Evolutionary conservation across 2,329 filamentous ascomycete genomes (phyloP).

Genomic region (Herpotrichia juniperi): DNA sequence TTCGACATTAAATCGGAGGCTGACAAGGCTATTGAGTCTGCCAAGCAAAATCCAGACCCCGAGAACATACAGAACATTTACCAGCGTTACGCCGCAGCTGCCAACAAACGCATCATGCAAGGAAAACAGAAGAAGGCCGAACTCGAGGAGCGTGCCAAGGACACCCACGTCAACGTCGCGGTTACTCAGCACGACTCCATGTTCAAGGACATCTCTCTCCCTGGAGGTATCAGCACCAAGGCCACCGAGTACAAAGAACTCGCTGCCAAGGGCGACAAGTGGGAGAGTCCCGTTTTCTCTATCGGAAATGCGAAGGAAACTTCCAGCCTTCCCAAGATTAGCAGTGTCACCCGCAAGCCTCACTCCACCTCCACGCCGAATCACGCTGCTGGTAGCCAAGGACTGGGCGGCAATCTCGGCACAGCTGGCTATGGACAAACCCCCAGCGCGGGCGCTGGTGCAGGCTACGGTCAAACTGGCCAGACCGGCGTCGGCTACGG

Average conservation of each 20-base stretch:
- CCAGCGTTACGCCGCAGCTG: slow-evolving; percentile 78
- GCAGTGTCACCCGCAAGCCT: slow-evolving; percentile 63
- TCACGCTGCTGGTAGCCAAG: slow-evolving; percentile 31
- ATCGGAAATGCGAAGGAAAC: slow-evolving; percentile 80
- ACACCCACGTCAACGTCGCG: slow-evolving; percentile 81
- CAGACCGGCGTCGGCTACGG: slow-evolving; percentile 15
- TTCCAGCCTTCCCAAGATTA: slow-evolving; percentile 67
- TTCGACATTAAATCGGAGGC: slow-evolving; percentile 85
- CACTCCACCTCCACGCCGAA: slow-evolving; percentile 17
- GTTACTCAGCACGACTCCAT: slow-evolving; percentile 88
- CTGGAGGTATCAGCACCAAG: slow-evolving; percentile 89
- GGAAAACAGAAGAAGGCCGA: slow-evolving; percentile 78
- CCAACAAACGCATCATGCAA: slow-evolving; percentile 74
- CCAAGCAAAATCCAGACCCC: slow-evolving; percentile 67
- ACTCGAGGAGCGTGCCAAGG: slow-evolving; percentile 54
- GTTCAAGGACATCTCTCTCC: slow-evolving; percentile 85
- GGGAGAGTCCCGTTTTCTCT: slow-evolving; percentile 93
- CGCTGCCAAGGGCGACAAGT: slow-evolving; percentile 85
- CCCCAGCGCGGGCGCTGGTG: slow-evolving; percentile 10
- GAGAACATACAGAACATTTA: slow-evolving; percentile 83
- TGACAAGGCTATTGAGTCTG: slow-evolving; percentile 71
- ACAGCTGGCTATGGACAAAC: not conserved
- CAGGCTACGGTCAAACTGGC: slow-evolving; percentile 9
- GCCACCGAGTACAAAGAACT: slow-evolving; percentile 92
- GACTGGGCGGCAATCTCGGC: slow-evolving; percentile 26